These are phyloP conservation scores for Magnaporthiopsis rhizophila DNA, from an alignment of 2,329 filamentous ascomycete genomes.

Conservation along the genomic window DNA sequence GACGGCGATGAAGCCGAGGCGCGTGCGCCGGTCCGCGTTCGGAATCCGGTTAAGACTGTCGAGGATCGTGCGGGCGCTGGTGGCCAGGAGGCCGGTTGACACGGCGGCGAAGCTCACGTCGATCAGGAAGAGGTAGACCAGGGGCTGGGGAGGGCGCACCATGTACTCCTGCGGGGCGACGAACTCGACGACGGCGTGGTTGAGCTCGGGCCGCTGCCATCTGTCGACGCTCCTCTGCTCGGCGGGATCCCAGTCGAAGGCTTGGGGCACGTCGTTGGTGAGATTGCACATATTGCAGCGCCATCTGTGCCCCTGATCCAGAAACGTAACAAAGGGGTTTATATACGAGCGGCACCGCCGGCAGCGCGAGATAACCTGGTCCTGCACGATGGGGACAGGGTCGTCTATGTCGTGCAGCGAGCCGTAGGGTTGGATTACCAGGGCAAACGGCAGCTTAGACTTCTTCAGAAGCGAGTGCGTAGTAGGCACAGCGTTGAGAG, in stretches of 20 bases:
- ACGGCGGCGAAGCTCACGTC: conserved; percentile 90
- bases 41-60: conserved; percentile 95
- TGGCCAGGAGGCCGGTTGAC: conserved; percentile 83
- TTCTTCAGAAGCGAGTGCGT: conserved; percentile 93
- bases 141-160: conserved; percentile 90
- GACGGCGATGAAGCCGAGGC: conserved; percentile 90
- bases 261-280: conserved; percentile 97
- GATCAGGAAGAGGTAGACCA: conserved; percentile 92
- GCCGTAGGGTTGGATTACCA: conserved; percentile 93
- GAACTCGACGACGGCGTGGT: conserved; percentile 95
- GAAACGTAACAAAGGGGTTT: conserved; percentile 92
- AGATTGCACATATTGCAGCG: conserved; percentile 99
- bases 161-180: conserved; percentile 98
- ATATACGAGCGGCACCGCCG: conserved; percentile 94
- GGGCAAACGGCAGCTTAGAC: conserved; percentile 88
- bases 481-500: conserved; percentile 86
- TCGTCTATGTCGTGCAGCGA: conserved; percentile 91
- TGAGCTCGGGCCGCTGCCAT: conserved; percentile 87
- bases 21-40: conserved; percentile 89
- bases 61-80: conserved; percentile 84
- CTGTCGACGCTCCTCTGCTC: conserved; percentile 86
- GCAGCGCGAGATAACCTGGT: conserved; percentile 96
- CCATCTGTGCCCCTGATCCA: conserved; percentile 96
- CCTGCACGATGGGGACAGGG: conserved; percentile 81
- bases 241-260: conserved; percentile 95